A percentile compares a stretch with the other conserved stretches of the same genome.
Evolutionary conservation across 2,329 filamentous ascomycete species (phyloP).

Genomic region (Geosmithia flava): DNA sequence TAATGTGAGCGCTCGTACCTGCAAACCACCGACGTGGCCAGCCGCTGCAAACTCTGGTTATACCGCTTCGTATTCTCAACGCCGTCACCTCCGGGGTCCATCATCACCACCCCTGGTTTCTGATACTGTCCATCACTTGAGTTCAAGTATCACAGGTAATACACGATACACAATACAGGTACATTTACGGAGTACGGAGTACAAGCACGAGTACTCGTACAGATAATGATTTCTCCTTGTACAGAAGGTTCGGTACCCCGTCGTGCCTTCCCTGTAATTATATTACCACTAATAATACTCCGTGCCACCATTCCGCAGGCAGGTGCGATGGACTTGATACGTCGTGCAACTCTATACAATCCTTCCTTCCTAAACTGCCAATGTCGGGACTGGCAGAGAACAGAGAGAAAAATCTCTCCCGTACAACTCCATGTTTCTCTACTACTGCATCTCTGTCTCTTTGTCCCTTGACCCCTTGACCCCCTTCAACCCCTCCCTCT

Average conservation of each 20-base stretch:
- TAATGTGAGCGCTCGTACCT: neutral
- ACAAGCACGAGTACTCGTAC: too few species aligned
- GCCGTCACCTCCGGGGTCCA: neutral
- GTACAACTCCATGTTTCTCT: too few species aligned
- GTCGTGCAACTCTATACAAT: neutral
- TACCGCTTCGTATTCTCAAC: neutral
- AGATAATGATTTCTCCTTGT: too few species aligned
- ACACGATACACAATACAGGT: too few species aligned
- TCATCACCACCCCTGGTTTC: neutral
- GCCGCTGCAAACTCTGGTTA: neutral
- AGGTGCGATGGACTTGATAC: neutral
- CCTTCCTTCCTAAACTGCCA: neutral
- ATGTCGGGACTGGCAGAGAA: too few species aligned
- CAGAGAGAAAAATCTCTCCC: too few species aligned
- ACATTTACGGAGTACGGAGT: too few species aligned
- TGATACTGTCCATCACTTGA: too few species aligned
- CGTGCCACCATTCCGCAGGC: neutral
- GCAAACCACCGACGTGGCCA: neutral
- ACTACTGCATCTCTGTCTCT: too few species aligned
- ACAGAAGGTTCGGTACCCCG: neutral
- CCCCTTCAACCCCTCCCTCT: too few species aligned
- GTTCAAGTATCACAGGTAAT: too few species aligned
- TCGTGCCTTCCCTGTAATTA: neutral
- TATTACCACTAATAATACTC: neutral
- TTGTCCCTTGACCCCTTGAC: too few species aligned